These are phyloP conservation scores for Colletotrichum echinochloae DNA, from an alignment of 2,329 filamentous ascomycete species.

Conservation along the genomic window DNA sequence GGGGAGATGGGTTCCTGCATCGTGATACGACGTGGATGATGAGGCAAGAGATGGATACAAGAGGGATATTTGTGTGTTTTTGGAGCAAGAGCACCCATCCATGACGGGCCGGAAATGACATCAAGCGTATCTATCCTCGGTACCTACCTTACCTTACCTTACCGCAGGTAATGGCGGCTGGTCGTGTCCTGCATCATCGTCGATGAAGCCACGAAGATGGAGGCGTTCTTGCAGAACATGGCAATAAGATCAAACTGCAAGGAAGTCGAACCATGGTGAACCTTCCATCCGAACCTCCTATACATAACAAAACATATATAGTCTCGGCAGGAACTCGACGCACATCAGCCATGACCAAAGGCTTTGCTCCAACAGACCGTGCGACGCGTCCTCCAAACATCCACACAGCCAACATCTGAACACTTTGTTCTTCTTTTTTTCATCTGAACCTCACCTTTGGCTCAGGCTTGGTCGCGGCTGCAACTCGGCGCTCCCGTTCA, in stretches of 20 bases:
- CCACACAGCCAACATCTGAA: constrained; percentile 27
- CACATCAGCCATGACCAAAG: background rate
- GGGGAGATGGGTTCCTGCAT: background rate
- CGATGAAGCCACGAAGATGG: background rate
- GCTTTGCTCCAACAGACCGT: background rate
- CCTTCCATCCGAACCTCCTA: background rate
- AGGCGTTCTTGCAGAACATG: background rate
- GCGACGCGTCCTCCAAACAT: constrained; percentile 18
- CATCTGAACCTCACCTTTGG: constrained; percentile 29
- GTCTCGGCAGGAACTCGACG: constrained; percentile 12
- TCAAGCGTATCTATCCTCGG: background rate
- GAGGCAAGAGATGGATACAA: background rate
- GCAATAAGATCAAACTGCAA: background rate
- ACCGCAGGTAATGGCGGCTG: too few species aligned
- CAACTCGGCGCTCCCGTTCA: background rate
- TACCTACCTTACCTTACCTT: too few species aligned
- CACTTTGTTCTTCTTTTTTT: constrained; percentile 32
- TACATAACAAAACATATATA: background rate
- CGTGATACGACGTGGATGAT: background rate
- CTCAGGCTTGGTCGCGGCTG: background rate
- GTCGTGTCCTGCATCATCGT: background rate
- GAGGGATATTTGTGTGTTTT: background rate
- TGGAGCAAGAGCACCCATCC: background rate
- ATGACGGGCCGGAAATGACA: background rate
- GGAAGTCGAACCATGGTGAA: background rate